Conservation (phyloP, 2,329 filamentous ascomycete species). For the Hymenoscyphus repandus region DNA sequence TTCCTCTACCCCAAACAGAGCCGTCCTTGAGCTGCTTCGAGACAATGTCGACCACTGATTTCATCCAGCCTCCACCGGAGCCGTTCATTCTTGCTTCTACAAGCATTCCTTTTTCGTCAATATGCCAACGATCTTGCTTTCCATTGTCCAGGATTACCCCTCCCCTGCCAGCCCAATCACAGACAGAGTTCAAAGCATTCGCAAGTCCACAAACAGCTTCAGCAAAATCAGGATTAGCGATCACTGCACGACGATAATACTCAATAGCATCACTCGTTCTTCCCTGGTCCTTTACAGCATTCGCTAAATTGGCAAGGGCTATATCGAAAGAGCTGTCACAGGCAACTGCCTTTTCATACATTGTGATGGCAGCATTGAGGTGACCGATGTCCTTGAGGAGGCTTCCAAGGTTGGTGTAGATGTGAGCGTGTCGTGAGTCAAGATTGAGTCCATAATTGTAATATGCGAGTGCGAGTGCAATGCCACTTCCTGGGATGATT, state of each 20-base stretch:
- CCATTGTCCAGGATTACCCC: constrained; percentile 73
- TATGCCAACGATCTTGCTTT: constrained; percentile 85
- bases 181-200: constrained; percentile 93
- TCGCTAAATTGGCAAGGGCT: constrained; percentile 90
- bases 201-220: constrained; percentile 95
- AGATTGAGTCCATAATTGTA: constrained; percentile 91
- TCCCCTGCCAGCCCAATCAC: constrained; percentile 86
- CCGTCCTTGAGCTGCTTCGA: constrained; percentile 82
- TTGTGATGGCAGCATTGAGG: constrained; percentile 82
- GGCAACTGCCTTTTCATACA: constrained; percentile 92
- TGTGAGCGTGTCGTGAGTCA: constrained; percentile 84
- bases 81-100: constrained; percentile 62
- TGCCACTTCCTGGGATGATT: constrained; percentile 77
- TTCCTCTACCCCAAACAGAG: constrained; percentile 75
- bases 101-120: constrained; percentile 78
- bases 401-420: constrained; percentile 95
- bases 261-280: constrained; percentile 84
- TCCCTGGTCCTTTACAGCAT: constrained; percentile 95
- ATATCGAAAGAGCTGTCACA: constrained; percentile 97
- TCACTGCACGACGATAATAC: constrained; percentile 87
- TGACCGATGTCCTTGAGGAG: constrained; percentile 95
- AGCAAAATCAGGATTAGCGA: constrained; percentile 89
- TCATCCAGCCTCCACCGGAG: constrained; percentile 72
- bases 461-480: constrained; percentile 83
- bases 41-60: constrained; percentile 86